phyloP scores from a whole-genome alignment of 768 basidiomycete genomes.

The Naganishia vishniacii region DNA sequence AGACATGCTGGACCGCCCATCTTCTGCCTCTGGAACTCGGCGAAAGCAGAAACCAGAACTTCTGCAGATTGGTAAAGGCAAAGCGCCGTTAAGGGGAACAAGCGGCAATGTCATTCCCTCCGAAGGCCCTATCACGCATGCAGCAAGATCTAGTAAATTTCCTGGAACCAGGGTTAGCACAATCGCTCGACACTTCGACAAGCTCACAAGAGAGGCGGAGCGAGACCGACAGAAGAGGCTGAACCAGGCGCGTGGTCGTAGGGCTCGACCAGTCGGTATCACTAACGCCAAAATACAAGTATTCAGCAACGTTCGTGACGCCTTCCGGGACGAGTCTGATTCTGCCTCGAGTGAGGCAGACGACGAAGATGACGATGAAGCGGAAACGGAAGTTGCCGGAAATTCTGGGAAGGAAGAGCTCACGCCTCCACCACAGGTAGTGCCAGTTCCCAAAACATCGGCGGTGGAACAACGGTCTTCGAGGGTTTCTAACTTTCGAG shows the following conservation, averaged over 20 bases:
- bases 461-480: no score
- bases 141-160: neutral
- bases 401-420: slow-evolving; percentile 23
- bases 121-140: slow-evolving; percentile 7
- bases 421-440: neutral
- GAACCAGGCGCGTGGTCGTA: slow-evolving; percentile 75
- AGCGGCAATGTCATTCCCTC: neutral
- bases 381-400: slow-evolving; percentile 45
- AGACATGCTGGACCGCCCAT: neutral
- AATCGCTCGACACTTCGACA: slow-evolving; percentile 85
- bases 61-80: slow-evolving; percentile 40
- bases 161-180: slow-evolving; percentile 70
- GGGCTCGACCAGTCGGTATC: slow-evolving; percentile 82
- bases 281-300: slow-evolving; percentile 83
- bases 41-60: slow-evolving; percentile 15
- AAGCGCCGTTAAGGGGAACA: slow-evolving; percentile 30
- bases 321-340: slow-evolving; percentile 62
- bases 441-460: no score
- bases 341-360: slow-evolving; percentile 60
- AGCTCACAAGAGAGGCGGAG: slow-evolving; percentile 60
- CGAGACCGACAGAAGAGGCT: slow-evolving; percentile 58
- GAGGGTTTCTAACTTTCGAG: no score
- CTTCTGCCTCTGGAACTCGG: neutral
- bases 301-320: slow-evolving; percentile 82
- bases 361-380: slow-evolving; percentile 63